A percentile compares a stretch with the other conserved stretches of the same genome.
phyloP scores from a whole-genome alignment of 768 basidiomycete genomes.

The Lyophyllum semitale region DNA sequence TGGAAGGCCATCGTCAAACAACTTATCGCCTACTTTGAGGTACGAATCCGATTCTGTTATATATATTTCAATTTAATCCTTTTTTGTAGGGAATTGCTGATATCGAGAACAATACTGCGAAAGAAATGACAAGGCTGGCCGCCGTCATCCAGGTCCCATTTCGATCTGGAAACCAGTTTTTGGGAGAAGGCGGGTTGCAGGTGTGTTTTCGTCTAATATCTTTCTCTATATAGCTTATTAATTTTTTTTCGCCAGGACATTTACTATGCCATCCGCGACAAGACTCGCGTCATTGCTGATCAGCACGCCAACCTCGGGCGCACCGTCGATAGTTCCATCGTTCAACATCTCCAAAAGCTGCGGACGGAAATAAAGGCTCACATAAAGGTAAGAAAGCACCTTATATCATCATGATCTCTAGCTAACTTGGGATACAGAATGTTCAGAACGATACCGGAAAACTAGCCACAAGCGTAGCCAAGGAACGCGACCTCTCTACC shows the following conservation, averaged over 20 bases:
- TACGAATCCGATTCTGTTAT: constrained; percentile 18
- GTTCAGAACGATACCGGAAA: constrained; percentile 96
- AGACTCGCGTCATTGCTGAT: constrained; percentile 90
- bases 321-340: constrained; percentile 95
- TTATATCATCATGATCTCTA: neutral
- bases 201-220: constrained; percentile 32
- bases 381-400: constrained; percentile 65
- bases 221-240: neutral
- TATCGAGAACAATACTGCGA: constrained; percentile 93
- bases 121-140: constrained; percentile 90
- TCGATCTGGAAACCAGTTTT: constrained; percentile 92
- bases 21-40: constrained; percentile 89
- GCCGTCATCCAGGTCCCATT: constrained; percentile 98
- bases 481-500: constrained; percentile 88
- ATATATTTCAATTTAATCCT: neutral
- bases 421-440: constrained; percentile 46
- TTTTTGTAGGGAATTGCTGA: constrained; percentile 57
- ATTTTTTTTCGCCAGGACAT: constrained; percentile 60
- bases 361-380: constrained; percentile 95
- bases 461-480: constrained; percentile 87
- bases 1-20: constrained; percentile 99
- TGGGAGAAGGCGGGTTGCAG: constrained; percentile 96
- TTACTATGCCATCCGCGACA: constrained; percentile 91
- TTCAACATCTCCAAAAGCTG: constrained; percentile 97
- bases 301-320: constrained; percentile 95